A percentile compares a stretch with the other conserved stretches of the same genome.
phyloP scores from a whole-genome alignment of 257 asterid species.

The Paulownia fortunei region DNA sequence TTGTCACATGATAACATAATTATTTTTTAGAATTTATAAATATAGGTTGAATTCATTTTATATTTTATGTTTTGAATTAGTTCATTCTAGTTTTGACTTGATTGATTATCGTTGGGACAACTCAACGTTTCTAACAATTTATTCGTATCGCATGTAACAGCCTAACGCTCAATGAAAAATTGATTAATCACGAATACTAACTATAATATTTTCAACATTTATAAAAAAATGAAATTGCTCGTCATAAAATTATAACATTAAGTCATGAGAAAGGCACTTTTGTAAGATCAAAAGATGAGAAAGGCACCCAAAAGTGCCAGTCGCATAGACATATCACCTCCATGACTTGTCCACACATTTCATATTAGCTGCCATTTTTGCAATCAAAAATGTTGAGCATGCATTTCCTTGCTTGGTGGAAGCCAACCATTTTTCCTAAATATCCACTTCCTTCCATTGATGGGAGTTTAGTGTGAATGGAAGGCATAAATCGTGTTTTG shows the following conservation, averaged over 20 bases:
- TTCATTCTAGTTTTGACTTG: too few species aligned
- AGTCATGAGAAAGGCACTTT: too few species aligned
- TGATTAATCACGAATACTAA: background rate
- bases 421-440: conserved; percentile 26
- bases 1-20: too few species aligned
- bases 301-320: conserved; percentile 37
- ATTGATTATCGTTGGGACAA: too few species aligned
- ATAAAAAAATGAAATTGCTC: background rate
- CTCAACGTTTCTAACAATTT: too few species aligned
- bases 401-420: conserved; percentile 30
- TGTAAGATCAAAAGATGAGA: background rate
- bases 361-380: background rate
- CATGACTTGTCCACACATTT: conserved; percentile 12
- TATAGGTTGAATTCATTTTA: too few species aligned
- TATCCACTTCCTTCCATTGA: background rate
- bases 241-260: too few species aligned
- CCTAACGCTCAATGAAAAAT: too few species aligned
- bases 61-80: too few species aligned
- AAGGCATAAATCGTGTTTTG: conserved; percentile 38
- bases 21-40: too few species aligned
- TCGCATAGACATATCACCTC: conserved; percentile 42
- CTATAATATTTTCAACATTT: background rate
- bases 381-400: background rate
- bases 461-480: background rate
- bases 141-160: too few species aligned